Evolutionary conservation across 768 basidiomycete species (phyloP).

Genomic region (Macrolepiota albuminosa): DNA sequence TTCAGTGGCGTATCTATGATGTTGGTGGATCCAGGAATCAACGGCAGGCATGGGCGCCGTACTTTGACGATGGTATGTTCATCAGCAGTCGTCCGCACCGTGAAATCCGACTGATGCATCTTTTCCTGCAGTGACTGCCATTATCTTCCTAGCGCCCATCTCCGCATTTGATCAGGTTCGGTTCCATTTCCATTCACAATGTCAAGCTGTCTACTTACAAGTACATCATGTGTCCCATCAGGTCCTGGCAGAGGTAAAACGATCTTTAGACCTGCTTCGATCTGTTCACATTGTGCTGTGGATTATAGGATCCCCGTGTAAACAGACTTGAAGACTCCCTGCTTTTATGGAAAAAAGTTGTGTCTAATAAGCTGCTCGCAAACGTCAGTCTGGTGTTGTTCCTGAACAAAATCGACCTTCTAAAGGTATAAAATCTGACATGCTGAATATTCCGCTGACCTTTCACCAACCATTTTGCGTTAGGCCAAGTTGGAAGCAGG

Average conservation of each 20-base stretch:
- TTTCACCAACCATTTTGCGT: slow-evolving; percentile 2
- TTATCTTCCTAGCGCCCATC: slow-evolving; percentile 86
- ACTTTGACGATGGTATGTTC: slow-evolving; percentile 74
- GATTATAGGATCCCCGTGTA: slow-evolving; percentile 56
- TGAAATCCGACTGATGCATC: slow-evolving; percentile 1
- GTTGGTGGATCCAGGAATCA: slow-evolving; percentile 80
- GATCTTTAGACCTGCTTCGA: slow-evolving; percentile 5
- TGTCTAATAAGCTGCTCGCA: slow-evolving; percentile 67
- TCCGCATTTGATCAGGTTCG: slow-evolving; percentile 77
- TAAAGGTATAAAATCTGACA: slow-evolving; percentile 40
- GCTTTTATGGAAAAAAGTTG: slow-evolving; percentile 65
- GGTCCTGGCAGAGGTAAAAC: slow-evolving; percentile 65
- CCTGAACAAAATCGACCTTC: slow-evolving; percentile 76
- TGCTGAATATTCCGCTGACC: neutral
- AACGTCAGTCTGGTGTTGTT: slow-evolving; percentile 79
- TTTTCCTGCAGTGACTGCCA: slow-evolving; percentile 62
- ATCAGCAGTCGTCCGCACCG: neutral
- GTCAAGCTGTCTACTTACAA: slow-evolving; percentile 7
- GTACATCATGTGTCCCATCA: slow-evolving; percentile 15
- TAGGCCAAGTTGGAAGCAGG: slow-evolving; percentile 76
- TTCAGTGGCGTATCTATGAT: slow-evolving; percentile 82
- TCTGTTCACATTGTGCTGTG: slow-evolving; percentile 8
- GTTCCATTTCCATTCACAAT: slow-evolving; percentile 5
- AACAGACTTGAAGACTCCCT: slow-evolving; percentile 82
- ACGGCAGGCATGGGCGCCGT: slow-evolving; percentile 84